Percentiles rank a stretch among this genome's conserved stretches.
These are phyloP conservation scores for Calonectria naviculata DNA, from an alignment of 2,329 filamentous ascomycete genomes.

Conservation along the genomic window DNA sequence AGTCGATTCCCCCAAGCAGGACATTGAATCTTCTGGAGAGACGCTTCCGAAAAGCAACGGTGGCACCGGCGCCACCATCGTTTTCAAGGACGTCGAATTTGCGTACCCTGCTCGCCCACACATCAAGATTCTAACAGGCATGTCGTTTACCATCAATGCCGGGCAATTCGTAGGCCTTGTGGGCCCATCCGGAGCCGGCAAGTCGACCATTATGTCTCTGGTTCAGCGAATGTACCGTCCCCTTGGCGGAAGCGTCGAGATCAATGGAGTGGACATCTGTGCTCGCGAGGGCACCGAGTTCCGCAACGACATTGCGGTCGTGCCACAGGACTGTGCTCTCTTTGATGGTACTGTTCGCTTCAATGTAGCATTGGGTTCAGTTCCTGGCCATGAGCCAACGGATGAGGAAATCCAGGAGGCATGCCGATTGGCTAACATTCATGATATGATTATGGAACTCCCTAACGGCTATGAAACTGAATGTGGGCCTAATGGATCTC, in stretches of 20 bases:
- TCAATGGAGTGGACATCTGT: slow-evolving; percentile 60
- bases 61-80: slow-evolving; percentile 56
- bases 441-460: slow-evolving; percentile 72
- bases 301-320: slow-evolving; percentile 64
- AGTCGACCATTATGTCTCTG: slow-evolving; percentile 72
- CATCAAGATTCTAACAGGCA: slow-evolving; percentile 64
- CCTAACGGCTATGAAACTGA: slow-evolving; percentile 75
- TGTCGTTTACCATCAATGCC: slow-evolving; percentile 67
- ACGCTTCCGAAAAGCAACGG: slow-evolving; percentile 30
- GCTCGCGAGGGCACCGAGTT: slow-evolving; percentile 55
- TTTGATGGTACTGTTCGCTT: slow-evolving; percentile 68
- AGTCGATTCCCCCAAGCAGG: slow-evolving; percentile 36
- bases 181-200: slow-evolving; percentile 74
- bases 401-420: slow-evolving; percentile 73
- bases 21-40: slow-evolving; percentile 53
- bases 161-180: slow-evolving; percentile 74
- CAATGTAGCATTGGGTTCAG: slow-evolving; percentile 66
- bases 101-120: slow-evolving; percentile 73
- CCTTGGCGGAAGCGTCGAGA: slow-evolving; percentile 51
- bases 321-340: slow-evolving; percentile 68
- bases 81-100: slow-evolving; percentile 71
- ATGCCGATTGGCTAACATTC: slow-evolving; percentile 76
- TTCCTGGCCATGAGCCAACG: slow-evolving; percentile 64
- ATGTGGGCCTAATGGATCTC: slow-evolving; percentile 77
- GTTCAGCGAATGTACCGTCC: slow-evolving; percentile 63